phyloP scores from a whole-genome alignment of 331 rosid species.

The Quercus lobata region DNA sequence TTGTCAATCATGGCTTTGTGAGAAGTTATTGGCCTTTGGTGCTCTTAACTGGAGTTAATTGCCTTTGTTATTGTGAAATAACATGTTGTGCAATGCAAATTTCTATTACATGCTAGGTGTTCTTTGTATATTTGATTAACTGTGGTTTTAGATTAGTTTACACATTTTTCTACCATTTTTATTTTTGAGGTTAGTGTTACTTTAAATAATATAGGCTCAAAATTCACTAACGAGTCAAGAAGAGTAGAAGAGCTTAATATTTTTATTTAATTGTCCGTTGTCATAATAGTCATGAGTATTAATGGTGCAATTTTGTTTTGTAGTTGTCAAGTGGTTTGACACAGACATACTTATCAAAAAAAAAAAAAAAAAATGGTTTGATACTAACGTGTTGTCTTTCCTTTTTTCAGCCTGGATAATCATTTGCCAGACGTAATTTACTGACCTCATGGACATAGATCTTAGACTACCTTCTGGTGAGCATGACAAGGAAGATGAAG shows the following conservation, averaged over 20 bases:
- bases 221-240: background rate
- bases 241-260: background rate
- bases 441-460: constrained; percentile 81
- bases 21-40: background rate
- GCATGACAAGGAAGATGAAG: constrained; percentile 76
- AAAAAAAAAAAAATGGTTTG: too few relatives aligned
- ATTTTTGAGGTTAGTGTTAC: background rate
- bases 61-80: background rate
- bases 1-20: background rate
- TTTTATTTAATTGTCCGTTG: constrained; percentile 14
- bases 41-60: background rate
- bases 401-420: constrained; percentile 46
- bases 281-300: background rate
- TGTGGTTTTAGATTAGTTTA: background rate
- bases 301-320: background rate
- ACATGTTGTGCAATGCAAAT: background rate
- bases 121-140: background rate
- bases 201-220: background rate
- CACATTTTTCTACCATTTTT: background rate
- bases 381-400: background rate
- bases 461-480: constrained; percentile 95
- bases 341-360: background rate
- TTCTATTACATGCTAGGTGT: background rate
- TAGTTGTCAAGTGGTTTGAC: background rate
- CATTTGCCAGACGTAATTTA: constrained; percentile 26